Percentiles rank a stretch among this genome's conserved stretches.
Conservation (phyloP, 805 yeast genomes). For the Yarrowia sp. region DNA sequence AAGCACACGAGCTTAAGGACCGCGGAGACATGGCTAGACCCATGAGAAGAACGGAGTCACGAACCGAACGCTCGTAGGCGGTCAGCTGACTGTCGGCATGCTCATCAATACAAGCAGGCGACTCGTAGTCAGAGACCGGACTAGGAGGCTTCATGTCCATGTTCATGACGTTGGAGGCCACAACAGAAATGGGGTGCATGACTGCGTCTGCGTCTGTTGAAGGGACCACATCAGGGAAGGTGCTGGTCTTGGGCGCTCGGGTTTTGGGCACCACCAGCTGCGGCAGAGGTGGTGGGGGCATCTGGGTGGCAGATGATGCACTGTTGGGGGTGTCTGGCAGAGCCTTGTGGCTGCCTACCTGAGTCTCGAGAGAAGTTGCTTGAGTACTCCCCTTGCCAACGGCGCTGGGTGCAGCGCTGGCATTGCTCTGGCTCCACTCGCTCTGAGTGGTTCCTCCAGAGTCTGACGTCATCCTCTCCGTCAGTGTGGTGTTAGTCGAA, state of each 20-base stretch:
- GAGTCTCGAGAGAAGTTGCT: background rate
- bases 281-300: conserved; percentile 11
- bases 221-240: too few relatives aligned
- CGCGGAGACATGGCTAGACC: background rate
- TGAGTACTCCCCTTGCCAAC: conserved; percentile 3
- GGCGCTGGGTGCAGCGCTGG: background rate
- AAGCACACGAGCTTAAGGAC: background rate
- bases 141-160: background rate
- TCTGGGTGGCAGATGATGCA: background rate
- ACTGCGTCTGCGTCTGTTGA: too few relatives aligned
- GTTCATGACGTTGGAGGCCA: background rate
- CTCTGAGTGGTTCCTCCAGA: conserved; percentile 4
- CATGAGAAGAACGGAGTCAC: conserved; percentile 16
- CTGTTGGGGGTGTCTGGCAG: conserved; percentile 14
- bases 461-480: conserved; percentile 2
- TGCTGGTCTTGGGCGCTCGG: background rate
- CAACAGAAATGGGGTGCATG: background rate
- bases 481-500: background rate
- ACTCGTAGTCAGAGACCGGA: conserved; percentile 12
- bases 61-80: conserved; percentile 19
- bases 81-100: conserved; percentile 12
- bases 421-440: conserved; percentile 6
- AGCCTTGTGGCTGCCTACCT: background rate
- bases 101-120: background rate
- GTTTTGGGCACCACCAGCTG: background rate